A percentile compares a stretch with the other conserved stretches of the same genome.
Evolutionary conservation across 2,329 filamentous ascomycete genomes (phyloP).

Genomic region (Penicillium digitatum): DNA sequence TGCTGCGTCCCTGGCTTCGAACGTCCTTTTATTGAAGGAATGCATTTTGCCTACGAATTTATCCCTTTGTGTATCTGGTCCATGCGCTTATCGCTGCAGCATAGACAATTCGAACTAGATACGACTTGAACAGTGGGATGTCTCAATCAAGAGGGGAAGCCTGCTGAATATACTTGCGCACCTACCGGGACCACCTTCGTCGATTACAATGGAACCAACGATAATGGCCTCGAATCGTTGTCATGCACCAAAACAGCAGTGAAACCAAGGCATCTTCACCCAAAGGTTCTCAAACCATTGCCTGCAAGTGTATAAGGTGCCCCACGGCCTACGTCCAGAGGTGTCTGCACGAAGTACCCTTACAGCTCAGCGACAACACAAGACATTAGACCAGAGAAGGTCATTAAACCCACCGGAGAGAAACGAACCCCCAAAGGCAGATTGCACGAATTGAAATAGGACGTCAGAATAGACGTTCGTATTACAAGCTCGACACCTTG

Average conservation of each 20-base stretch:
- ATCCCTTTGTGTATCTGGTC: neutral
- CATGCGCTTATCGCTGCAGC: neutral
- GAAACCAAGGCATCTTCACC: neutral
- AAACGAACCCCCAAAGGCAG: neutral
- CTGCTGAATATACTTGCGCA: neutral
- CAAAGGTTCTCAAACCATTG: neutral
- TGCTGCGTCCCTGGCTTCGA: neutral
- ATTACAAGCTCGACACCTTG: neutral
- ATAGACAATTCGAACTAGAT: no score
- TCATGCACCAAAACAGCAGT: neutral
- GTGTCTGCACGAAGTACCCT: neutral
- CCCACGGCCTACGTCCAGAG: neutral
- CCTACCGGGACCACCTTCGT: neutral
- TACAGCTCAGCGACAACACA: neutral
- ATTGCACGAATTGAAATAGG: neutral
- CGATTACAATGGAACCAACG: neutral
- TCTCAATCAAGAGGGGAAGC: neutral
- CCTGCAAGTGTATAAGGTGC: neutral
- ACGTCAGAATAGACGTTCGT: slow-evolving; percentile 1
- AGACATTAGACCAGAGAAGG: neutral
- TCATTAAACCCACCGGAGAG: neutral
- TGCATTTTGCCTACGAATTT: neutral
- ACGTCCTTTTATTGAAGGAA: slow-evolving; percentile 3
- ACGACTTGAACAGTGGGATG: no score
- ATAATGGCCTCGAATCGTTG: neutral